These are phyloP conservation scores for Phytophthora nicotianae DNA, from an alignment of 352 stramenopile species.

Conservation along the genomic window DNA sequence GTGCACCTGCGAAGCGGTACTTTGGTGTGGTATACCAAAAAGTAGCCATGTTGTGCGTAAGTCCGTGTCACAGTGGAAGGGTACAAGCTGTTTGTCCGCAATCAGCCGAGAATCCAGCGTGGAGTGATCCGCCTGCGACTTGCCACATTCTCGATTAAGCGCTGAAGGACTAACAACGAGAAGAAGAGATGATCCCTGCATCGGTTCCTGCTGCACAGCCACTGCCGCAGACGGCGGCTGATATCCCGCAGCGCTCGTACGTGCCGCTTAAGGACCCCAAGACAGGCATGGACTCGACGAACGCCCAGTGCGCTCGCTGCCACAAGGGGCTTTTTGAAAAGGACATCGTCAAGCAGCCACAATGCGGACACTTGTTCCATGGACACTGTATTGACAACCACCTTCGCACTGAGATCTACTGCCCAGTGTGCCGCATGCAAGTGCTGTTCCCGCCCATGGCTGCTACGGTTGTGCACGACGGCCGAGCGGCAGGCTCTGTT, in stretches of 20 bases:
- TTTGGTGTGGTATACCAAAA: constrained; percentile 1
- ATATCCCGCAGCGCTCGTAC: constrained; percentile 35
- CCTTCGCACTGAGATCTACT: constrained; percentile 49
- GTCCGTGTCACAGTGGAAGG: not conserved
- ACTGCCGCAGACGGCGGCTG: constrained; percentile 35
- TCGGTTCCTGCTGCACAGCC: constrained; percentile 17
- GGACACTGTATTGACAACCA: constrained; percentile 60
- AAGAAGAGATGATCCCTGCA: constrained; percentile 31
- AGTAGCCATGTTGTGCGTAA: constrained; percentile 13
- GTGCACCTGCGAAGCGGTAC: constrained; percentile 11
- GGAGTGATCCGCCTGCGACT: not conserved
- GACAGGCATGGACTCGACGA: constrained; percentile 27
- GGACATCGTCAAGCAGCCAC: constrained; percentile 57
- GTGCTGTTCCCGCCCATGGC: constrained; percentile 57
- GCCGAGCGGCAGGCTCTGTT: constrained; percentile 6
- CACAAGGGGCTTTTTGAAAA: constrained; percentile 32
- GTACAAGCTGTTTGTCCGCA: not conserved
- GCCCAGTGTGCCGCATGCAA: constrained; percentile 63
- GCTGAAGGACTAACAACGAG: not conserved
- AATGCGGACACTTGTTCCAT: constrained; percentile 72
- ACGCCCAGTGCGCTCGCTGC: constrained; percentile 48
- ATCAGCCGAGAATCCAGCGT: constrained; percentile 8
- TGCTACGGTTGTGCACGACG: constrained; percentile 22
- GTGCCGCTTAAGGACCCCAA: constrained; percentile 20
- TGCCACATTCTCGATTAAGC: constrained; percentile 19